Evolutionary conservation across 495 filamentous ascomycete species (phyloP), one percentile per base, ranked within the genome.

Genomic region (Aspergillus avenaceus): DNA sequence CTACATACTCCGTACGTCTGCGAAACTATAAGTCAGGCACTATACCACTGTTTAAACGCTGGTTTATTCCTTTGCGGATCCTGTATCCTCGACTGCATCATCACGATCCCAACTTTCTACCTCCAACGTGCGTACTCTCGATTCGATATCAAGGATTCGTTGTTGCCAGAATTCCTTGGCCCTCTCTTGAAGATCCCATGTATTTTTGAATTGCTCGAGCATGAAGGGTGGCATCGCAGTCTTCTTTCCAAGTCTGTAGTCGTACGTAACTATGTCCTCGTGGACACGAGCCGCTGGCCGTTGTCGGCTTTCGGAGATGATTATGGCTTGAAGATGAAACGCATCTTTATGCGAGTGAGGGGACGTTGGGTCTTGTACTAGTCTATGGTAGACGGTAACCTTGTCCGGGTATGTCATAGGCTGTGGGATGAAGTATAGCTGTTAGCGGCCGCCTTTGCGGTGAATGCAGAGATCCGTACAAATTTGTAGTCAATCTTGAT

Each of bases 401-500:
- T 78, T 83, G 70, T 97, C 91, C 0, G 92, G 91, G 59, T 81
- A 95, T 42, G 78, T 85, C 82, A 96, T 88, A 8, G 92, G 91
- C 91, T 96, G 53, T 13, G 28, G 14, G 8, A 5, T 6, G 24
- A 58, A 36, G 47, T 16, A 16, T 16, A 40, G 18, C 24, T 21
- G 47, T 56, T 31, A 51, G 38, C 26, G 21, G 22, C 23, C 29
- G 27, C n/a, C 29, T 21, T 19, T 28, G 23, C 8, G 22, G 8
- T 45, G n/a, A n/a, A n/a, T 5, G 13, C 14, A 45, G 22, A 14
- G 26, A 14, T 37, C 74, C 80, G 4, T 70, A 96, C 90, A 75
- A 97, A 95, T 72, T 97, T 97, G 62, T 86, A 98, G 58, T 96
- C 88, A 4, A 85, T 78, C 58, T 81, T 86, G 43, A 98, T 89